phyloP scores from a whole-genome alignment of 2,329 filamentous ascomycete genomes.

The Nemania sp. region DNA sequence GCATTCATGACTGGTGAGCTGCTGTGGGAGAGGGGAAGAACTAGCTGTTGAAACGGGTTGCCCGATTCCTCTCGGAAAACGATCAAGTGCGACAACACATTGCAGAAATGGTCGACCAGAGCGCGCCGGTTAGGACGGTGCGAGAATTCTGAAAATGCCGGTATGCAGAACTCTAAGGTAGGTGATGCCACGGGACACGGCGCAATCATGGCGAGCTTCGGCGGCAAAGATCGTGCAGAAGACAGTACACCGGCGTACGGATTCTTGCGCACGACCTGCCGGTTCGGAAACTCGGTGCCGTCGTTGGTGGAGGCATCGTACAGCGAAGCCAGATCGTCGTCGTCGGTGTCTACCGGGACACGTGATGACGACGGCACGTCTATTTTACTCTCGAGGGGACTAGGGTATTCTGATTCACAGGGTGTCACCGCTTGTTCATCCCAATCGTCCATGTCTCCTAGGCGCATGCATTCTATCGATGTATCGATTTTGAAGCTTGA shows the following conservation, averaged over 20 bases:
- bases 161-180: constrained; percentile 55
- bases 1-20: constrained; percentile 73
- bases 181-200: constrained; percentile 45
- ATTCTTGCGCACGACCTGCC: constrained; percentile 28
- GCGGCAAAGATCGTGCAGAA: constrained; percentile 36
- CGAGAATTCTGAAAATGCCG: constrained; percentile 61
- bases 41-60: constrained; percentile 65
- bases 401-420: constrained; percentile 29
- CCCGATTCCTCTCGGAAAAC: constrained; percentile 65
- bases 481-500: constrained; percentile 24
- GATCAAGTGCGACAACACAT: constrained; percentile 65
- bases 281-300: constrained; percentile 20
- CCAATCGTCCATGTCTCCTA: constrained; percentile 30
- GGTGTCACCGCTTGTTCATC: constrained; percentile 23
- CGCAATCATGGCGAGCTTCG: constrained; percentile 47
- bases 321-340: constrained; percentile 2
- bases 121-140: constrained; percentile 56
- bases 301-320: constrained; percentile 16
- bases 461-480: constrained; percentile 15
- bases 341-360: not conserved
- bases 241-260: constrained; percentile 27
- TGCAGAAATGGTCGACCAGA: constrained; percentile 65
- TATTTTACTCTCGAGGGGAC: constrained; percentile 28
- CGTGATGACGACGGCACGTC: constrained; percentile 27
- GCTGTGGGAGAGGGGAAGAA: constrained; percentile 60